These are phyloP conservation scores for Limnanthes douglasii DNA, from an alignment of 345 rosid genomes.

Conservation along the genomic window DNA sequence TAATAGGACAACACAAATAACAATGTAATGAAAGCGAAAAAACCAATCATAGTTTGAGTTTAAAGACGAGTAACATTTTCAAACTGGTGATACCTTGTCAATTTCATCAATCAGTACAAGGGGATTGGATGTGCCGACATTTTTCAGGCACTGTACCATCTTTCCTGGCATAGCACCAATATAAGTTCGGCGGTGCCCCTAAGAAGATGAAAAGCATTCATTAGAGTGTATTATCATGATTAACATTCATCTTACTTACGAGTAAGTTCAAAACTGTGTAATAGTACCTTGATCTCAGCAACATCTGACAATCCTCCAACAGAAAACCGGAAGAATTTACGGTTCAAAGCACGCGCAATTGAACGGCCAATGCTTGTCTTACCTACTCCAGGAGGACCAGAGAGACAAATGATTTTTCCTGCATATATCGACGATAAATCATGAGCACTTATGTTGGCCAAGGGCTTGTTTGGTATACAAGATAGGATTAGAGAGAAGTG, in stretches of 20 bases:
- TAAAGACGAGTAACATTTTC: not conserved
- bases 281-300: slow-evolving; percentile 91
- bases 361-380: slow-evolving; percentile 99
- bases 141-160: slow-evolving; percentile 99
- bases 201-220: slow-evolving; percentile 5
- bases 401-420: slow-evolving; percentile 98
- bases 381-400: slow-evolving; percentile 99
- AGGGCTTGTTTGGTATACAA: slow-evolving; percentile 3
- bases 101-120: slow-evolving; percentile 98
- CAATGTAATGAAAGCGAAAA: slow-evolving; percentile 2
- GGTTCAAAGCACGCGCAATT: slow-evolving; percentile 89
- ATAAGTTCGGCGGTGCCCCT: slow-evolving; percentile 99
- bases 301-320: slow-evolving; percentile 98
- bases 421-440: slow-evolving; percentile 12
- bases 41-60: slow-evolving; percentile 3
- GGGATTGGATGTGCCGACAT: slow-evolving; percentile 97
- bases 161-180: slow-evolving; percentile 99
- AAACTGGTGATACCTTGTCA: slow-evolving; percentile 56
- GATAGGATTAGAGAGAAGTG: slow-evolving; percentile 6
- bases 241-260: slow-evolving; percentile 3
- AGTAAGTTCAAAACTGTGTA: not conserved
- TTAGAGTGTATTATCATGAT: not conserved
- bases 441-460: slow-evolving; percentile 6
- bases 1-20: not conserved
- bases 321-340: slow-evolving; percentile 90